A percentile compares a stretch with the other conserved stretches of the same genome.
phyloP scores from a whole-genome alignment of 2,329 filamentous ascomycete species.

The Mycocentrospora acerina region DNA sequence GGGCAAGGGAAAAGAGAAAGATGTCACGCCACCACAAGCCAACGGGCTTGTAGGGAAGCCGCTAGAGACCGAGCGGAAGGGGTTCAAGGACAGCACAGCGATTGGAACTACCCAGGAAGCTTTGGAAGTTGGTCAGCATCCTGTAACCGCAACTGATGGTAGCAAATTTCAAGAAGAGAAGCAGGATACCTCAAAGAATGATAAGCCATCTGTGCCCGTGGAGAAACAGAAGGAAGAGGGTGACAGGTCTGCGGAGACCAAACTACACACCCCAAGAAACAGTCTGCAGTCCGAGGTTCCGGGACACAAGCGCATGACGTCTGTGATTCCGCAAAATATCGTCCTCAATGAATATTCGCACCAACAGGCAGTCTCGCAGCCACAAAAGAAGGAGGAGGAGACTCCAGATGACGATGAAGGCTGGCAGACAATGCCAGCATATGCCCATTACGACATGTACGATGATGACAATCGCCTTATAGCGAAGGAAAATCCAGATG shows the following conservation, averaged over 20 bases:
- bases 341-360: conserved; percentile 84
- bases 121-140: no score
- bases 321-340: background rate
- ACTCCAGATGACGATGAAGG: conserved; percentile 65
- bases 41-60: conserved; percentile 17
- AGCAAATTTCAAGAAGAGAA: background rate
- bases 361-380: conserved; percentile 67
- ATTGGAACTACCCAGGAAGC: background rate
- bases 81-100: background rate
- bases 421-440: conserved; percentile 97
- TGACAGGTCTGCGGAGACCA: conserved; percentile 1
- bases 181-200: background rate
- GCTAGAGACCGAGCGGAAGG: conserved; percentile 10
- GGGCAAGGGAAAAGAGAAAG: conserved; percentile 4
- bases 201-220: background rate
- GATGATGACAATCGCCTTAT: conserved; percentile 89
- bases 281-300: conserved; percentile 2
- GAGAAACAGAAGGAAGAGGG: background rate
- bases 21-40: conserved; percentile 10
- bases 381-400: conserved; percentile 49
- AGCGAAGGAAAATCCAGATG: conserved; percentile 73
- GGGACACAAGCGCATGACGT: conserved; percentile 12
- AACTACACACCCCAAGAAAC: conserved; percentile 1
- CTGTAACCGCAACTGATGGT: no score
- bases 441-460: conserved; percentile 91